Conservation (phyloP, 2,329 filamentous ascomycete genomes). For the Alternaria viburni region DNA sequence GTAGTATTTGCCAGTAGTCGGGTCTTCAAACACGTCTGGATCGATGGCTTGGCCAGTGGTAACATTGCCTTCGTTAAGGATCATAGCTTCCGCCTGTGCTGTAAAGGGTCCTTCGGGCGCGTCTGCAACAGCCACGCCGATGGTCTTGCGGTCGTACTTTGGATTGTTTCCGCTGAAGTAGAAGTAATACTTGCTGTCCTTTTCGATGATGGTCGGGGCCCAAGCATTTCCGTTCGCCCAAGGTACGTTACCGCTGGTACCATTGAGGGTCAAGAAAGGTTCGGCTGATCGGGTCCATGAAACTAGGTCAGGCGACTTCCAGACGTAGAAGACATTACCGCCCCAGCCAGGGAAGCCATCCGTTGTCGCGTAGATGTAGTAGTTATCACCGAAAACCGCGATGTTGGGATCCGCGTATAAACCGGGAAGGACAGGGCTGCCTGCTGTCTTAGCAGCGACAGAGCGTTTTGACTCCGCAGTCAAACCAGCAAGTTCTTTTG, state of each 20-base stretch:
- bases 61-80: conserved; percentile 32
- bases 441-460: neutral
- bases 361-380: conserved; percentile 39
- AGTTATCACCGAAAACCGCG: conserved; percentile 29
- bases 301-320: conserved; percentile 35
- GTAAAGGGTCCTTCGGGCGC: conserved; percentile 32
- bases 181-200: conserved; percentile 33
- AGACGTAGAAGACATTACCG: conserved; percentile 36
- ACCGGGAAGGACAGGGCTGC: conserved; percentile 31
- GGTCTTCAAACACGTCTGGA: conserved; percentile 32
- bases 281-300: conserved; percentile 28
- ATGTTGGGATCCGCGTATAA: conserved; percentile 40
- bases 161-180: conserved; percentile 39
- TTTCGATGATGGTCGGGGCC: conserved; percentile 37
- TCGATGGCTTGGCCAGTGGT: conserved; percentile 36
- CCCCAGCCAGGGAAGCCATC: conserved; percentile 36
- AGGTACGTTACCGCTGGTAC: conserved; percentile 35
- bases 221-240: conserved; percentile 38
- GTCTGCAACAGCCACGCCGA: conserved; percentile 34
- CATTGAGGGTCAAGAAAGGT: conserved; percentile 36
- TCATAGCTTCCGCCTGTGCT: conserved; percentile 33
- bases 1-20: conserved; percentile 33
- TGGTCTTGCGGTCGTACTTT: conserved; percentile 34
- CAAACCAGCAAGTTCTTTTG: conserved; percentile 51
- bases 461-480: conserved; percentile 13